Base-by-base conservation (phyloP, 2,329 filamentous ascomycete genomes). In the Pestalotiopsis fici region DNA sequence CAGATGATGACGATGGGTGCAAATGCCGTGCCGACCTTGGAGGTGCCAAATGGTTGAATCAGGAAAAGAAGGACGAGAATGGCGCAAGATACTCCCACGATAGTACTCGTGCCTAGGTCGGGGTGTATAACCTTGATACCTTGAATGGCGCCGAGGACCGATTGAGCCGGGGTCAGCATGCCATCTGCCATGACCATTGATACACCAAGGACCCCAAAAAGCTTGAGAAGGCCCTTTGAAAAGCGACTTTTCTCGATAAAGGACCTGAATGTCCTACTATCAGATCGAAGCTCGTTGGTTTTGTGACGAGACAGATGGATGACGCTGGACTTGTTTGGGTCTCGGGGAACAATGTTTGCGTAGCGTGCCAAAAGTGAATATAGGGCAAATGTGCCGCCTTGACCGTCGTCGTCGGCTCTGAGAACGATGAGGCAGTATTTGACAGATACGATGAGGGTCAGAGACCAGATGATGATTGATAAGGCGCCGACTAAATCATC, bases 381-480 rank as follows among this genome's bases (percentile, higher is more conserved):
- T 12, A 88, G 83, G n/a, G 85, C 86, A 77, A 91, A 91, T 0
- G 88, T 91, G 21, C 89, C 89, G 57, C 89, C 90, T 72, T 91
- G 88, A 43, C 90, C 89, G 73, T 91, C 88, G 67, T 91, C 88
- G 75, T 91, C 88, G 59, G 89, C 89, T 37, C 80, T 79, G 3
- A 92, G 78, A 28, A 92, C 87, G 73, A 91, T 86, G 69, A 90
- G 81, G 43, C 88, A 82, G 73, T 91, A 91, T 77, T 92, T 92
- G 68, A 90, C 69, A 0, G 87, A 90, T 28, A 91, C 88, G 75
- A 91, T 90, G 66, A 91, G 76, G 35, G 87, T 89, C 31, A 91
- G 78, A 0, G 88, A 85, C 89, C 89, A 91, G 59, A 91, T 86
- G 69, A 92, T 88, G 59, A 91, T 83, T 6, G 89, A 91, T 1